Base-by-base conservation (phyloP, 2,329 filamentous ascomycete genomes). In the Talaromyces sp. region DNA sequence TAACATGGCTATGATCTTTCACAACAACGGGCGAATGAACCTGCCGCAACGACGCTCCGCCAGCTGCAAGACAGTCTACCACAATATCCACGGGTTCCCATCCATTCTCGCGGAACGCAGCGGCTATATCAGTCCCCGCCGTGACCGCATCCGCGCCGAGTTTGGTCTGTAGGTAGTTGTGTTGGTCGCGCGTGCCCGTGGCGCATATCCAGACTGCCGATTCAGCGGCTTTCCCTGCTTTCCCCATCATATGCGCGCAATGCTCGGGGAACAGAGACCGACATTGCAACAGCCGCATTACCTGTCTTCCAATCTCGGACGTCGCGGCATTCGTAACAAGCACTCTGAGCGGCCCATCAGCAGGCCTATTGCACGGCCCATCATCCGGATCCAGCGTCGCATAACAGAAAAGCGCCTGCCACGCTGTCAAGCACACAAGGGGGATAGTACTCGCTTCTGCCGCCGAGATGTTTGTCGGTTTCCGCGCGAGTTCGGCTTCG, bases 1-100 rank as follows among this genome's bases (percentile, higher is more conserved):
- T 54, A 25, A 77, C 69, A 44, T 67, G 59, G 10, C 75, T 75
- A 5, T 67, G 64, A 51, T 75, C 70, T 51, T 70, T 70, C 13
- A 78, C 68, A 5, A 77, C 70, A 25, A 67, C 59, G 0, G 70
- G 65, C 3, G 68, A 70, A 65, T 76, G 72, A 17, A 70, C 69
- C 52, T 75, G 70, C n/a, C 63, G 68, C 61, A 76, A 71, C 44
- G 72, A 71, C 33, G 70, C 63, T 3, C 68, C 67, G 2, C 67
- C 67, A 32, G 73, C 75, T 11, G 56, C 61, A 13, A 70, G 66
- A 59, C 75, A 78, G 57, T 79, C 77, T 27, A 79, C 63, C 10
- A 78, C 74, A 8, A 79, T 62, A 65, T 79, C 75, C 9, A 78
- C 75, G 0, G 75, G 73, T 0, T 63, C 61, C 70, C 73, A 77